These are phyloP conservation scores for Condylostoma magnum DNA, from an alignment of 169 alveolate genomes.

Conservation along the genomic window DNA sequence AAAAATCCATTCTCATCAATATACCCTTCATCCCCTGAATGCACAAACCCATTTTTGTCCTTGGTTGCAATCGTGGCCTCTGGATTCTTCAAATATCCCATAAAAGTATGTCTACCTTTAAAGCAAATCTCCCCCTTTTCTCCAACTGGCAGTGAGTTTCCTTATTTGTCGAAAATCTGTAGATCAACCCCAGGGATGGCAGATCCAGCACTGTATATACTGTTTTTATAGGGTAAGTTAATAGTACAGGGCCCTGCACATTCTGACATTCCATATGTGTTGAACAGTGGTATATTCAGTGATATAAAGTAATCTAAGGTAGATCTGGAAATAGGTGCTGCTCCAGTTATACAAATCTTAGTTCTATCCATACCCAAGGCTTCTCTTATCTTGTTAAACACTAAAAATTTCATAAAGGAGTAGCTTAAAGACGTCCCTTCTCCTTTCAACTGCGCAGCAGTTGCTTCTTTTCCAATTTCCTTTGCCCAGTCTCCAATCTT, in stretches of 20 bases:
- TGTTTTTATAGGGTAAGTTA: slow-evolving; percentile 12
- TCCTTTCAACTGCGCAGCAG: slow-evolving; percentile 40
- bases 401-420: slow-evolving; percentile 53
- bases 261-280: slow-evolving; percentile 81
- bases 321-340: slow-evolving; percentile 77
- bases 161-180: slow-evolving; percentile 54
- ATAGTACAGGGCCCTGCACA: slow-evolving; percentile 57
- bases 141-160: slow-evolving; percentile 38
- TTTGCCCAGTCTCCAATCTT: slow-evolving; percentile 70
- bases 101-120: slow-evolving; percentile 77
- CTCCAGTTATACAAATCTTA: slow-evolving; percentile 57
- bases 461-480: slow-evolving; percentile 52
- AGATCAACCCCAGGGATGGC: slow-evolving; percentile 64
- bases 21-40: slow-evolving; percentile 86
- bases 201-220: slow-evolving; percentile 56
- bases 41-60: slow-evolving; percentile 78
- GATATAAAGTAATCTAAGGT: slow-evolving; percentile 68
- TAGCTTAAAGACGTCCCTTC: slow-evolving; percentile 48
- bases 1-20: slow-evolving; percentile 65
- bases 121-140: slow-evolving; percentile 80
- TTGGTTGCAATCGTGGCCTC: slow-evolving; percentile 71
- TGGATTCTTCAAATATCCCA: slow-evolving; percentile 81
- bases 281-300: slow-evolving; percentile 67
- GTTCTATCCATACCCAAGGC: slow-evolving; percentile 78
- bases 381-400: slow-evolving; percentile 53